These are phyloP conservation scores for Smallanthus sonchifolius DNA, from an alignment of 129 eudicot genomes.

Conservation along the genomic window DNA sequence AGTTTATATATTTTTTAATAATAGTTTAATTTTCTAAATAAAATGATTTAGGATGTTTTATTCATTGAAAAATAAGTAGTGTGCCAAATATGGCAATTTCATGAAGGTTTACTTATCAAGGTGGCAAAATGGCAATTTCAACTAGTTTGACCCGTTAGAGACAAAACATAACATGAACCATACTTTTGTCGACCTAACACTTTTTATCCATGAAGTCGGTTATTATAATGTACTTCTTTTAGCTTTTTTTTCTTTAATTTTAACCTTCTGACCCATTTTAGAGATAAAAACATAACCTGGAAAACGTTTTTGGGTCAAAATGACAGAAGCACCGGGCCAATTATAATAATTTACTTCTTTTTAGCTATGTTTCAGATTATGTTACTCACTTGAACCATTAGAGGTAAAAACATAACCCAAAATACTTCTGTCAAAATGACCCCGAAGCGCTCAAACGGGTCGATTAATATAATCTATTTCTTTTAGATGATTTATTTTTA, in stretches of 20 bases:
- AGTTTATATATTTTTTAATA: not conserved
- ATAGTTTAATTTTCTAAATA: not conserved
- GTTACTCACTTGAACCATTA: not conserved
- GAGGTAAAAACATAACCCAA: not conserved
- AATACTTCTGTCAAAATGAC: not conserved
- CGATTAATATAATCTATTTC: not conserved
- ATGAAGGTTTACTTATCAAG: not conserved
- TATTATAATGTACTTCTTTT: not conserved
- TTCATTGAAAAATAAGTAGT: not conserved
- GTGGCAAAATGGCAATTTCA: not conserved
- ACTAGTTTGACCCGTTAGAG: not conserved
- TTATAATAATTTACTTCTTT: not conserved
- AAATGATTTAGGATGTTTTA: not conserved
- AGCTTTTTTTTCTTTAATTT: not conserved
- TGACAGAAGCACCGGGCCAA: not conserved
- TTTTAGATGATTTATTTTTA: not conserved
- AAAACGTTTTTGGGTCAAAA: no score
- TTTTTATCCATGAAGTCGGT: not conserved
- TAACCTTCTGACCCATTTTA: not conserved
- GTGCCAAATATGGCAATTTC: not conserved
- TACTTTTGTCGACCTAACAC: not conserved
- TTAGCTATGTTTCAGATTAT: not conserved
- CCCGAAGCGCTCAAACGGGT: not conserved
- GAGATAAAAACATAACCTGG: not conserved
- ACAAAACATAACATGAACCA: not conserved